Conservation (phyloP, 106 monocot genomes). For the Hemerocallis citrina region DNA sequence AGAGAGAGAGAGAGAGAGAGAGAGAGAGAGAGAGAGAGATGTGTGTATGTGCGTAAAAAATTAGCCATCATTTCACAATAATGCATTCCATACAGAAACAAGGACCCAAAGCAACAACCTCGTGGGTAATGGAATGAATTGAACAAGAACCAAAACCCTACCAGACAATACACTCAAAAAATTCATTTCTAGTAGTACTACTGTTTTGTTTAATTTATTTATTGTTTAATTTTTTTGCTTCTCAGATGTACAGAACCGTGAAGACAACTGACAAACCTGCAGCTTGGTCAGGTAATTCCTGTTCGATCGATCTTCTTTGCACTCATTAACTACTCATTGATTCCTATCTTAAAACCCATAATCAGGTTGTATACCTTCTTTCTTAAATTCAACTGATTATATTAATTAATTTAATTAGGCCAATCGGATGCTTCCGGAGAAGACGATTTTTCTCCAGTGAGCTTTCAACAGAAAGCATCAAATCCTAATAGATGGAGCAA, state of each 20-base stretch:
- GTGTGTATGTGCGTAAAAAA: no score
- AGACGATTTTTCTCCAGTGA: slow-evolving; percentile 26
- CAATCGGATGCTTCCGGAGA: slow-evolving; percentile 60
- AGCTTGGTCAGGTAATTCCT: slow-evolving; percentile 35
- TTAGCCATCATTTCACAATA: slow-evolving; percentile 55
- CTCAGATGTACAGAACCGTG: slow-evolving; percentile 44
- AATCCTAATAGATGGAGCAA: slow-evolving; percentile 37
- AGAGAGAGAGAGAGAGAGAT: no score
- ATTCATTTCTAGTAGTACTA: not conserved
- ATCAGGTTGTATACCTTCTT: no score
- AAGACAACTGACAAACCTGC: slow-evolving; percentile 39
- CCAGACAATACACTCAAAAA: no score
- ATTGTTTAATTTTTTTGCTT: not conserved
- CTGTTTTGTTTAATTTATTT: not conserved
- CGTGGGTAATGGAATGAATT: no score
- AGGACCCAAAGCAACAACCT: not conserved
- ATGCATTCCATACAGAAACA: slow-evolving; percentile 13
- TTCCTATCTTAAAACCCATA: not conserved
- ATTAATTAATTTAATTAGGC: no score
- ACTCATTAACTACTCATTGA: not conserved
- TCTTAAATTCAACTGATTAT: not conserved
- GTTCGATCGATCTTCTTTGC: not conserved
- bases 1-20: slow-evolving; percentile 6
- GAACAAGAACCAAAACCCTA: slow-evolving; percentile 8
- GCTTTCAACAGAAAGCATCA: not conserved